Evolutionary conservation across 1,284 basidiomycete species (phyloP).

Genomic region (Trametes sp.): DNA sequence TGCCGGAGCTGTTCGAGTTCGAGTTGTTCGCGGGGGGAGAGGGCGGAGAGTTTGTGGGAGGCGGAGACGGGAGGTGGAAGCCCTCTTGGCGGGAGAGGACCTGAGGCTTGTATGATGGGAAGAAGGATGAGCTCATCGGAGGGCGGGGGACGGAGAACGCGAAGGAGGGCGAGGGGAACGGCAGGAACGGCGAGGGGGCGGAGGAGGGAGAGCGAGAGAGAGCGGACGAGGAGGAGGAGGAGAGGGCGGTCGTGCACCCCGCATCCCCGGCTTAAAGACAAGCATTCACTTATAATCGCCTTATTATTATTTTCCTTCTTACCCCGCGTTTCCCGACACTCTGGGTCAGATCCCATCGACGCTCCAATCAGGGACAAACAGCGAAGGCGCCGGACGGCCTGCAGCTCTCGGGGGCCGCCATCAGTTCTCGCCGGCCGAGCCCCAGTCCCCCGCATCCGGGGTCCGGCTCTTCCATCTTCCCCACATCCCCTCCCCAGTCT

Average conservation of each 20-base stretch:
- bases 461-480: slow-evolving; percentile 24
- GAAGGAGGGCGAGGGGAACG: slow-evolving; percentile 18
- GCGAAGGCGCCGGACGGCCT: not conserved
- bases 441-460: slow-evolving; percentile 25
- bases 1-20: slow-evolving; percentile 32
- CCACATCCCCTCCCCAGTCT: slow-evolving; percentile 19
- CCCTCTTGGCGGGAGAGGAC: slow-evolving; percentile 62
- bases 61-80: slow-evolving; percentile 64
- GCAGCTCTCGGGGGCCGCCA: no score
- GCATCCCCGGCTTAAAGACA: slow-evolving; percentile 31
- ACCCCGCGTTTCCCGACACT: slow-evolving; percentile 24
- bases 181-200: slow-evolving; percentile 9
- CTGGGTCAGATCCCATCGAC: slow-evolving; percentile 17
- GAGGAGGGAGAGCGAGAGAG: slow-evolving; percentile 6
- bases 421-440: slow-evolving; percentile 29
- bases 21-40: slow-evolving; percentile 49
- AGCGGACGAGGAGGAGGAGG: slow-evolving; percentile 11
- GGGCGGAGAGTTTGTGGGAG: slow-evolving; percentile 47
- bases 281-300: slow-evolving; percentile 28
- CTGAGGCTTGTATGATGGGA: slow-evolving; percentile 49
- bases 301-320: slow-evolving; percentile 29
- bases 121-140: slow-evolving; percentile 38
- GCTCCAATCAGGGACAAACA: slow-evolving; percentile 23
- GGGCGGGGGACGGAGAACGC: slow-evolving; percentile 8
- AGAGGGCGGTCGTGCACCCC: slow-evolving; percentile 32